Conservation (phyloP, 805 yeast species). For the Naumovozyma castellii region DNA sequence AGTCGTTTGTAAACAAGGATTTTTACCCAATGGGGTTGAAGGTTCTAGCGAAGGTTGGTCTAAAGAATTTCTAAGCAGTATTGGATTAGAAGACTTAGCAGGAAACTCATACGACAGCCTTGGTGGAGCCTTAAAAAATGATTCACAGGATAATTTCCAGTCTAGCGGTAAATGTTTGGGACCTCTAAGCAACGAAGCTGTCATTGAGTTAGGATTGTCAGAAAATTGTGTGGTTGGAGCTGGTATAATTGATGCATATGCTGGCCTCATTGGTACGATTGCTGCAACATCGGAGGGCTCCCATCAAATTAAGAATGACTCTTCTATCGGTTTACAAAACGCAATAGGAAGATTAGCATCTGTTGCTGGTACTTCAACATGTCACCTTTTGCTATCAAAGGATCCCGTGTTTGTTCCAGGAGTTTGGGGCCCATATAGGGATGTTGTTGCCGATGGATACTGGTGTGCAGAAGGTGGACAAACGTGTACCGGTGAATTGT, state of each 20-base stretch:
- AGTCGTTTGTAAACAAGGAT: conserved; percentile 91
- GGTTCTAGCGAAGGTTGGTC: conserved; percentile 87
- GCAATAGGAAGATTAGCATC: conserved; percentile 88
- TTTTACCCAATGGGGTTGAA: conserved; percentile 87
- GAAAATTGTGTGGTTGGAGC: conserved; percentile 78
- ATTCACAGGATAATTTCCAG: conserved; percentile 35
- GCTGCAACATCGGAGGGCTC: conserved; percentile 66
- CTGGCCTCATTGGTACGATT: conserved; percentile 98
- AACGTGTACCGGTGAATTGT: conserved; percentile 88
- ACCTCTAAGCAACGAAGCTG: conserved; percentile 52
- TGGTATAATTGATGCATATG: conserved; percentile 95
- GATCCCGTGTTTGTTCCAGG: conserved; percentile 88
- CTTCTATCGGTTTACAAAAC: conserved; percentile 37
- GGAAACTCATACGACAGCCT: conserved; percentile 67
- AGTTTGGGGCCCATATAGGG: conserved; percentile 98
- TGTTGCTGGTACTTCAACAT: conserved; percentile 96
- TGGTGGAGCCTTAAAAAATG: conserved; percentile 70
- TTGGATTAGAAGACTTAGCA: conserved; percentile 69
- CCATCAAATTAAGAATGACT: background rate
- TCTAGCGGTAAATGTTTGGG: conserved; percentile 91
- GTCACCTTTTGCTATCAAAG: conserved; percentile 81
- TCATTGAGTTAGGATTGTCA: conserved; percentile 75
- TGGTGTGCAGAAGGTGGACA: conserved; percentile 99
- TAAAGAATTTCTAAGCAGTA: conserved; percentile 53
- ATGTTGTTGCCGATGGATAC: conserved; percentile 76